Evolutionary conservation across 78 protist species (phyloP).

Genomic region (Protostelium mycophagum): DNA sequence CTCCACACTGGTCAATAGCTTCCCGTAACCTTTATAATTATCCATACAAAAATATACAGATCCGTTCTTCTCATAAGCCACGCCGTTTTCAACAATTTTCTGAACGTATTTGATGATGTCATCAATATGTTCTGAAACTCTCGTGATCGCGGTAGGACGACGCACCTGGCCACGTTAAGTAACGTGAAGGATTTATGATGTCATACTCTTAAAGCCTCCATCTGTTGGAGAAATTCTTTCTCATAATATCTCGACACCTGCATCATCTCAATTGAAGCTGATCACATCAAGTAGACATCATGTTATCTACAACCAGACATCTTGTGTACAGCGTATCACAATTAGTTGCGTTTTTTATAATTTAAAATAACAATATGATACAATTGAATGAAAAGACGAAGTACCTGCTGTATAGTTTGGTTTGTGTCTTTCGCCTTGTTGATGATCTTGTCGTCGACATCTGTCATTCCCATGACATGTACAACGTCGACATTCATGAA

Average conservation of each 20-base stretch:
- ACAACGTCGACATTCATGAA: slow-evolving; percentile 71
- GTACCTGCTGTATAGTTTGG: slow-evolving; percentile 11
- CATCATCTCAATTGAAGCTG: no score
- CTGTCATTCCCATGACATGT: slow-evolving; percentile 77
- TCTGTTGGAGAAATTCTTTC: slow-evolving; percentile 32
- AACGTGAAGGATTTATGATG: background rate
- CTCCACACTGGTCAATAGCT: background rate
- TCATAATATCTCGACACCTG: slow-evolving; percentile 23
- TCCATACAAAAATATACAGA: slow-evolving; percentile 31
- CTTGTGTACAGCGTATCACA: no score
- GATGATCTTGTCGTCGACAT: slow-evolving; percentile 80
- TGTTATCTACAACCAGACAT: no score
- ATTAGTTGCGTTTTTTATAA: no score
- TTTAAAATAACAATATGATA: no score
- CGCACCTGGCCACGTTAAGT: slow-evolving; percentile 12
- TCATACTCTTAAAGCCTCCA: slow-evolving; percentile 33
- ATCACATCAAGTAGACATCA: no score
- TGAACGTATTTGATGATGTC: slow-evolving; percentile 35
- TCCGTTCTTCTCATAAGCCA: slow-evolving; percentile 25
- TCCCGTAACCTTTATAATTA: slow-evolving; percentile 6
- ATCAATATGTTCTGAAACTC: slow-evolving; percentile 54
- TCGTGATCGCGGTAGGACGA: slow-evolving; percentile 43
- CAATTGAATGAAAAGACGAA: no score
- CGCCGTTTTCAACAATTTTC: slow-evolving; percentile 27
- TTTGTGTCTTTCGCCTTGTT: slow-evolving; percentile 22